Conservation (phyloP, 2,329 filamentous ascomycete genomes). For the Zymoseptoria crescenta region DNA sequence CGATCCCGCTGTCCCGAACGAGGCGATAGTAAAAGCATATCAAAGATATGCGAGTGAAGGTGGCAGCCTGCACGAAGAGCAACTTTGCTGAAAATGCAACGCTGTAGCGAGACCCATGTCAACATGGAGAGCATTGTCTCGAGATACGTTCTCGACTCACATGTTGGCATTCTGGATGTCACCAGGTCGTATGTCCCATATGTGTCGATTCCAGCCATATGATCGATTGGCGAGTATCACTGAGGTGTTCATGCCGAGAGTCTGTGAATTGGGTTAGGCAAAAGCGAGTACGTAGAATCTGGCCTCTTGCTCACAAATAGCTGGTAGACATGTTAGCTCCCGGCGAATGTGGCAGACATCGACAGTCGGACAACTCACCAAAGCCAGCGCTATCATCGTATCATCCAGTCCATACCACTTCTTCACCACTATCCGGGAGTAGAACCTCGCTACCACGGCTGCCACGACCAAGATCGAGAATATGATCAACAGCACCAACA, state of each 20-base stretch:
- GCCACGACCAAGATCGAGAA: slow-evolving; percentile 32
- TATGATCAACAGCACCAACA: slow-evolving; percentile 34
- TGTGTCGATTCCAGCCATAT: slow-evolving; percentile 38
- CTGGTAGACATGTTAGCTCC: background rate
- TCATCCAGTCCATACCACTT: slow-evolving; percentile 39
- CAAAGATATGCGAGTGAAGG: slow-evolving; percentile 38
- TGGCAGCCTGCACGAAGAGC: slow-evolving; percentile 35
- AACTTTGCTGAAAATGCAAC: slow-evolving; percentile 38
- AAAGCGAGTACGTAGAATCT: background rate
- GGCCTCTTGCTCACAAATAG: background rate
- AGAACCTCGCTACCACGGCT: slow-evolving; percentile 33
- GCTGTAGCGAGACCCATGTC: slow-evolving; percentile 20
- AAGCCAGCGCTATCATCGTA: slow-evolving; percentile 33
- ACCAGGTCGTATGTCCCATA: slow-evolving; percentile 33
- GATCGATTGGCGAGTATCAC: slow-evolving; percentile 36
- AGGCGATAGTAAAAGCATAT: slow-evolving; percentile 42
- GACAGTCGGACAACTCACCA: slow-evolving; percentile 23
- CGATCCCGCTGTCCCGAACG: slow-evolving; percentile 33
- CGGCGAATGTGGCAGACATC: background rate
- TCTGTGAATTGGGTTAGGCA: slow-evolving; percentile 4
- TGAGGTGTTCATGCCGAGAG: slow-evolving; percentile 31
- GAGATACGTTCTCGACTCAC: background rate
- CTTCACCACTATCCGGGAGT: slow-evolving; percentile 35
- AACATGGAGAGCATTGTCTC: background rate
- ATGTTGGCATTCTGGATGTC: background rate